Base-by-base conservation (phyloP, 176 grass and related monocot genomes). In the Ensete glaucum region DNA sequence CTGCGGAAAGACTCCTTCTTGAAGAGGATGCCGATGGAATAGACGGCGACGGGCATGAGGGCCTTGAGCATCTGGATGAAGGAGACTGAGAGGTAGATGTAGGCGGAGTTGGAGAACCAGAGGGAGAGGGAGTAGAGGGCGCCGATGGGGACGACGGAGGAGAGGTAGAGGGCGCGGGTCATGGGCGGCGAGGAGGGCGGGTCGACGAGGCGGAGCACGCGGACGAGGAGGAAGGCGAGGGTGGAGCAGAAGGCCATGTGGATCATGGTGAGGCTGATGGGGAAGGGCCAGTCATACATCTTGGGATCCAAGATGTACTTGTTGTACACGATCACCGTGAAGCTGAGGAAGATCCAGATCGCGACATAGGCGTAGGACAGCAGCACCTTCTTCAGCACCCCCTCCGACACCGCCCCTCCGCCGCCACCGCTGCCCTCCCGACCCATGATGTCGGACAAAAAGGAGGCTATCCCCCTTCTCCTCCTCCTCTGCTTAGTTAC, bases 41-140 rank as follows among this genome's bases (percentile, higher is more conserved):
- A 96, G 2, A 96, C 93, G 11, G 93, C 87, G 75, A 96, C 93
- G 58, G 93, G 90, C 93, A 96, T 96, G 72, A 96, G 87, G 57
- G 93, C 93, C 85, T 96, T 96, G 67, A 96, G 93, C 93, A 96
- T 96, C 82, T 96, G 93, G 86, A 96, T 96, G 90, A 96, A 96
- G n/a, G 93, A 96, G 9, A 96, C 93, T 22, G 93, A 96, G 2
- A 96, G 90, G 85, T 96, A 96, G 77, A 96, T 96, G 85, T 96
- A 96, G 52, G 90, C 89, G 52, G 89, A 90, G 82, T 92, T 96
- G 73, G 93, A 90, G 2, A 96, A 16, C 72, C 72, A 74, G 16
- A 96, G 89, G 29, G 93, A 92, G 43, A 88, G 80, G 25, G 84
- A 74, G 80, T 92, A 96, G 62, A 96, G 73, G 64, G 83, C 81